Percentiles rank a stretch among this genome's conserved stretches.
These are phyloP conservation scores for Fusarium pseudonygamai DNA, from an alignment of 2,329 filamentous ascomycete species.

Conservation along the genomic window DNA sequence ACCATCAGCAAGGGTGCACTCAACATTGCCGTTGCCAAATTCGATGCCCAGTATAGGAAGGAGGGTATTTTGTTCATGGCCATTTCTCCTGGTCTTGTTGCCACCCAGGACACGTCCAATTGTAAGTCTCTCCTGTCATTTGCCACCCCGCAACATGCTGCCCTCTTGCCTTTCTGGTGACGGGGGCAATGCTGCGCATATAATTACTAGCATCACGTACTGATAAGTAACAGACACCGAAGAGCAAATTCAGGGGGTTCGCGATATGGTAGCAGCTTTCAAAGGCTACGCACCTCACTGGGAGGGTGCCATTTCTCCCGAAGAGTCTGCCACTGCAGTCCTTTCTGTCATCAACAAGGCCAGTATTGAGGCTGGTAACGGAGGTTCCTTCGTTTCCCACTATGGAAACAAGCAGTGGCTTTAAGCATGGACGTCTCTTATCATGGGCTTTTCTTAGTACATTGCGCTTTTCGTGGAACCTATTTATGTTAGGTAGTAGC, in stretches of 20 bases:
- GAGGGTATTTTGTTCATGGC: slow-evolving; percentile 63
- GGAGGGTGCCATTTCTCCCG: slow-evolving; percentile 45
- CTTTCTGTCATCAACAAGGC: slow-evolving; percentile 46
- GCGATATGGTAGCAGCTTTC: slow-evolving; percentile 45
- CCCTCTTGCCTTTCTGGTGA: too few relatives aligned
- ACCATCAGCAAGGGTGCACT: slow-evolving; percentile 60
- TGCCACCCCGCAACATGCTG: too few relatives aligned
- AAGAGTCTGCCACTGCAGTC: slow-evolving; percentile 48
- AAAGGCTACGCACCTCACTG: slow-evolving; percentile 53
- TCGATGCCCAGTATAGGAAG: slow-evolving; percentile 57
- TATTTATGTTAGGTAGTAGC: too few relatives aligned
- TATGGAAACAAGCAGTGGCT: slow-evolving; percentile 63
- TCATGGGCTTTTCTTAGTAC: too few relatives aligned
- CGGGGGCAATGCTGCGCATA: too few relatives aligned
- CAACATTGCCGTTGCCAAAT: slow-evolving; percentile 65
- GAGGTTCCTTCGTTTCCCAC: slow-evolving; percentile 64
- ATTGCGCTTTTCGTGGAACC: too few relatives aligned
- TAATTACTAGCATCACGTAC: accelerated
- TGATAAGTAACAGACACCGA: slow-evolving; percentile 31
- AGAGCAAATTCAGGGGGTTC: slow-evolving; percentile 40
- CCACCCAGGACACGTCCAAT: slow-evolving; percentile 48
- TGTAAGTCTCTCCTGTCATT: too few relatives aligned
- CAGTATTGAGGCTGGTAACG: slow-evolving; percentile 54
- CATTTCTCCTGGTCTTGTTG: slow-evolving; percentile 62
- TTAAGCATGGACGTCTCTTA: too few relatives aligned